Percentiles rank a stretch among this genome's conserved stretches.
Conservation (phyloP, 2,329 filamentous ascomycete species). For the Penicillium sp. region DNA sequence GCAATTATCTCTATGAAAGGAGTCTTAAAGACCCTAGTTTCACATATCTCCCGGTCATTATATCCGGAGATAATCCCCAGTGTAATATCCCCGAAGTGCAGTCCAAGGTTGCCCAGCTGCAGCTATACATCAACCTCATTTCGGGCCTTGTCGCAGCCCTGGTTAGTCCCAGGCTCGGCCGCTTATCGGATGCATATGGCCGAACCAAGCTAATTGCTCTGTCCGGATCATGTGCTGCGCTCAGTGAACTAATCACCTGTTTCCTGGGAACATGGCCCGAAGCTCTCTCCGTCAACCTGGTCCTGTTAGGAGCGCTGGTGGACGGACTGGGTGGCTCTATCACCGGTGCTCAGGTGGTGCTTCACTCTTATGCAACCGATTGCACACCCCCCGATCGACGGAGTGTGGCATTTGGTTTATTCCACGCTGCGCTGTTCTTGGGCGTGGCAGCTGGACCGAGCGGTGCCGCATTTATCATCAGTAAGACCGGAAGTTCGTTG, state of each 20-base stretch:
- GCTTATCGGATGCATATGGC: slow-evolving; percentile 83
- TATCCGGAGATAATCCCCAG: slow-evolving; percentile 71
- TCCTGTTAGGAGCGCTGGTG: slow-evolving; percentile 72
- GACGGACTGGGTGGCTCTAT: slow-evolving; percentile 90
- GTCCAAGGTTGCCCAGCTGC: slow-evolving; percentile 72
- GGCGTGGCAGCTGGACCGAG: slow-evolving; percentile 88
- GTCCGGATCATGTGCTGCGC: slow-evolving; percentile 70
- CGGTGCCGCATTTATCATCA: slow-evolving; percentile 75
- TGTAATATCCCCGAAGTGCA: slow-evolving; percentile 80
- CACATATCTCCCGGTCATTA: slow-evolving; percentile 62
- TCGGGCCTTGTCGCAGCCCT: slow-evolving; percentile 77
- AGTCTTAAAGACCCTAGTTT: slow-evolving; percentile 59
- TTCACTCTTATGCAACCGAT: slow-evolving; percentile 85
- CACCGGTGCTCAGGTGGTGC: slow-evolving; percentile 74
- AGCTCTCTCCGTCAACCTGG: slow-evolving; percentile 70
- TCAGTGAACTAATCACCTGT: slow-evolving; percentile 74
- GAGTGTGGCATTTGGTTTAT: slow-evolving; percentile 81
- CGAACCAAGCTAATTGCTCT: slow-evolving; percentile 72
- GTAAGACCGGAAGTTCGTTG: slow-evolving; percentile 70
- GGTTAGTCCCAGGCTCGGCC: slow-evolving; percentile 77
- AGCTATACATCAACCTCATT: slow-evolving; percentile 70
- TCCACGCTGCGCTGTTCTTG: slow-evolving; percentile 83
- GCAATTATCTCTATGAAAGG: slow-evolving; percentile 73
- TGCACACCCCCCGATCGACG: slow-evolving; percentile 78
- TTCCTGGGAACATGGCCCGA: slow-evolving; percentile 74